phyloP scores from a whole-genome alignment of 2,329 filamentous ascomycete genomes.

The Emmonsiellopsis sp. region DNA sequence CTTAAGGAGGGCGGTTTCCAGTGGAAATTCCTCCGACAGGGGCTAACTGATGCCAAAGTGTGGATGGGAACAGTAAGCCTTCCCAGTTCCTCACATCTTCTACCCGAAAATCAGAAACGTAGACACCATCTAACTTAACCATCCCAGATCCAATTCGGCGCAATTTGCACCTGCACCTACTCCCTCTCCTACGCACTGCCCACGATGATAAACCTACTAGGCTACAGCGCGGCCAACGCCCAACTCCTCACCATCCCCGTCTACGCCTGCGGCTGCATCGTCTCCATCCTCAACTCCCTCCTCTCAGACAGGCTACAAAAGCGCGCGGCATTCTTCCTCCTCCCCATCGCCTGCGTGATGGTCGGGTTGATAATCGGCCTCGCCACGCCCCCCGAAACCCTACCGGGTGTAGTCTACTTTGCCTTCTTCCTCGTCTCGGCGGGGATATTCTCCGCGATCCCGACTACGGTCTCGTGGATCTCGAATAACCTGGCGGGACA shows the following conservation, averaged over 20 bases:
- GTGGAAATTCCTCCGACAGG: background rate
- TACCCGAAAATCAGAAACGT: background rate
- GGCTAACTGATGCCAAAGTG: background rate
- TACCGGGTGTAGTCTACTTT: constrained; percentile 25
- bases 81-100: background rate
- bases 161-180: constrained; percentile 3
- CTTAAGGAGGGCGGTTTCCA: background rate
- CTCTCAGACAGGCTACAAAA: constrained; percentile 25
- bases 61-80: background rate
- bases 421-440: constrained; percentile 31
- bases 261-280: constrained; percentile 13
- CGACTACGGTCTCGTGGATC: constrained; percentile 41
- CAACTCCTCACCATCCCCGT: constrained; percentile 20
- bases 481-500: constrained; percentile 46
- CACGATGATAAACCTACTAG: constrained; percentile 14
- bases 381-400: constrained; percentile 10
- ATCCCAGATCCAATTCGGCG: constrained; percentile 2
- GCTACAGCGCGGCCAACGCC: constrained; percentile 16
- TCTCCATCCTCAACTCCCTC: constrained; percentile 20
- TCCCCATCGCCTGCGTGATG: constrained; percentile 21
- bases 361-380: constrained; percentile 30
- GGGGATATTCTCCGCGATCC: constrained; percentile 28
- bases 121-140: background rate
- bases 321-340: constrained; percentile 25
- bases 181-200: constrained; percentile 14